Base-by-base conservation (phyloP, 192 early-diverging fungal species). In the Podila epigama region DNA sequence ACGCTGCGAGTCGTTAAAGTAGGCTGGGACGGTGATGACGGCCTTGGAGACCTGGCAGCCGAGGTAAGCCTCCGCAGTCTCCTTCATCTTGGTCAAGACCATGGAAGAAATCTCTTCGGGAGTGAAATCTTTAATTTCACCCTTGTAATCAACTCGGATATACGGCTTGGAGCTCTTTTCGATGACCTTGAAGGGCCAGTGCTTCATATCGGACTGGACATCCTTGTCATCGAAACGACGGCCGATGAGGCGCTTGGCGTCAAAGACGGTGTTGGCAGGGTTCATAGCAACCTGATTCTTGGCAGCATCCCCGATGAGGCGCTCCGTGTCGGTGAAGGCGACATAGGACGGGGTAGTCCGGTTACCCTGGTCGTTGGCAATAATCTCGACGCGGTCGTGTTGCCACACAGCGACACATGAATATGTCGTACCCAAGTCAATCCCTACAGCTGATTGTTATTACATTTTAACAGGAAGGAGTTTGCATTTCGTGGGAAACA, bases 281-380 rank as follows among this genome's bases (percentile, higher is more conserved):
- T 97, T 97, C 95, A 95, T 96, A 40, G 96, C 93, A 58, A 94
- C 94, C 84, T 97, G 95, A 87, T 98, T 99, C 91, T 98, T 98
- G 82, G 97, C 96, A 57, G 96, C 95, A 87, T 99, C 97, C 82
- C 96, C 97, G 79, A 99, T 98, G 67, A 98, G 90, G 86, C 97
- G 97, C 89, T 99, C 96, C 54, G 89, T 73, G 87, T 97, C 96
- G 63, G 94, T 95, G 88, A 99, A 99, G 58, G 84, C 96, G 66
- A 99, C 97, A 81, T 98, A 99, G 60, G 96, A 97, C 37, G 97
- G 96, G 33, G 96, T 99, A 41, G 95, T 99, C 70, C 96, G 95
- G 91, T 98, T 97, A 83, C 96, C 97, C 83, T 99, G 97, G 83
- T 99, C 97, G 86, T 99, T 99, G 86, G 95, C 95, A 79, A 97